Base-by-base conservation (phyloP, 257 asterid species). In the Nyctanthes arbortristis region DNA sequence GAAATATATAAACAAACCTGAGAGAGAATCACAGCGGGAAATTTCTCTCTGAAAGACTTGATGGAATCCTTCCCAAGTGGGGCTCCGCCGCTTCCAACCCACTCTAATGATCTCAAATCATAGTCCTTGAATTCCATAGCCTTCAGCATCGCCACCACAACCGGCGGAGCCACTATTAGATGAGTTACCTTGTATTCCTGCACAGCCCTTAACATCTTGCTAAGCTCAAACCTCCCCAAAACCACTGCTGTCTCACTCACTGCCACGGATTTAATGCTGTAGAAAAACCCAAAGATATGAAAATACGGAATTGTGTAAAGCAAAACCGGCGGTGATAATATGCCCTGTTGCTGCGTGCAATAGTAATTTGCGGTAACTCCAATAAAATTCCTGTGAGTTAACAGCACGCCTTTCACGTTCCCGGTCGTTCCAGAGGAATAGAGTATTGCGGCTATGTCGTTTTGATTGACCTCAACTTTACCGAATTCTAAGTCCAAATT, bases 361-460 rank as follows among this genome's bases (percentile, higher is more conserved):
- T 76, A 67, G 49, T 20, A 47, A 54, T 35, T 47, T 12, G 85
- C 82, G 34, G 55, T 33, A 0, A 33, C n/a, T 0, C 86, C 79
- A 9, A 88, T 85, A 10, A 88, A 80, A 30, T 85, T 88, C 71
- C 83, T 75, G 59, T 84, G 90, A 70, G 83, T 78, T 22, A 85
- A 7, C 20, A 63, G 77, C 43, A 86, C 92, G 30, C 90, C 92
- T 47, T 88, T 88, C 65, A 76, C 80, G 28, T 40, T 64, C 58
- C 96, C 96, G 18, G 89, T 85, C n/a, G 92, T 88, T 34, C 96
- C 90, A 3, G 90, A 85, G 7, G 95, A 88, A 54, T 75, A 88
- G 29, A 88, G 66, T 35, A 88, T 79, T 39, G 85, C 92, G 43
- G 92, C 92, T 9, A 87, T 68, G 55, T 84, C 87, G 22, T 68